Percentiles rank a stretch among this genome's conserved stretches.
Evolutionary conservation across 83 land plant species (phyloP).

Genomic region (Picea mariana): DNA sequence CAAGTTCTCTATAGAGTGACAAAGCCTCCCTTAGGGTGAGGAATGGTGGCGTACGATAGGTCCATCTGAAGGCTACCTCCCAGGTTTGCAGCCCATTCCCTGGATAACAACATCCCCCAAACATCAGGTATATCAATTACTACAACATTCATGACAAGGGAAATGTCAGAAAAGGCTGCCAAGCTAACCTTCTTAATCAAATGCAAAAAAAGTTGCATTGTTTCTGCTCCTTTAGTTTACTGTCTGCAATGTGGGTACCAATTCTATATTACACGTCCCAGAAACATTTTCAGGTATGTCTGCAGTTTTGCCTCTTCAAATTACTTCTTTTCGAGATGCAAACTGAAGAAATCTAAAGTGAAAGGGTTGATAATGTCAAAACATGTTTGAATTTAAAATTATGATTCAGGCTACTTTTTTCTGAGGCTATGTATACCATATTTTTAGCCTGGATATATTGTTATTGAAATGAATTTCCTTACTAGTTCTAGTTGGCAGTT

Average conservation of each 20-base stretch:
- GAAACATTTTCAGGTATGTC: background rate
- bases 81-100: too few species aligned
- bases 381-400: background rate
- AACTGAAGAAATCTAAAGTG: background rate
- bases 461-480: background rate
- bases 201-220: background rate
- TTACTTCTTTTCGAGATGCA: background rate
- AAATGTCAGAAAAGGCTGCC: too few species aligned
- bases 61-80: too few species aligned
- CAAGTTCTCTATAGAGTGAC: too few species aligned
- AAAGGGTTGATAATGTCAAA: background rate
- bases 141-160: too few species aligned
- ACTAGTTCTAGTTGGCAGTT: slow-evolving; percentile 35
- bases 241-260: background rate
- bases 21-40: too few species aligned
- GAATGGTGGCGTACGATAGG: too few species aligned
- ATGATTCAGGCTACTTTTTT: background rate
- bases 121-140: too few species aligned
- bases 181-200: background rate
- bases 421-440: background rate
- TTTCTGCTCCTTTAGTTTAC: background rate
- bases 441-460: background rate
- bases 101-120: too few species aligned
- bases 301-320: background rate
- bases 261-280: background rate